Evolutionary conservation across 768 basidiomycete species (phyloP).

Genomic region (Nevesoporus exiguus): DNA sequence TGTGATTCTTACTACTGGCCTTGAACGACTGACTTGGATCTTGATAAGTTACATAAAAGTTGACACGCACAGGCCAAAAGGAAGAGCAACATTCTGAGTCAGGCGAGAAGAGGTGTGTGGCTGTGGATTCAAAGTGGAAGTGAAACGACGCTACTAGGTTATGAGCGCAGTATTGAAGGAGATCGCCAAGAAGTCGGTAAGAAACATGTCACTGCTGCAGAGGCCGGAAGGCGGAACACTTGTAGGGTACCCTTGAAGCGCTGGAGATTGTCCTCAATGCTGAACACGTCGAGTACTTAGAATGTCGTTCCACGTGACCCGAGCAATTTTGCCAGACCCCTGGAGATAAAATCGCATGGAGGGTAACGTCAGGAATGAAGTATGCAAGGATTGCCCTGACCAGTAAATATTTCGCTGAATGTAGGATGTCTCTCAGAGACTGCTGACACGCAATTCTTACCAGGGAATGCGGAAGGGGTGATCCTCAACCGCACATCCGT

Average conservation of each 20-base stretch:
- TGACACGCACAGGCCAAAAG: constrained; percentile 40
- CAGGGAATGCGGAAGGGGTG: too few species aligned
- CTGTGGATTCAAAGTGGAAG: constrained; percentile 27
- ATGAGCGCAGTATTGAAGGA: constrained; percentile 37
- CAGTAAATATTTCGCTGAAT: not conserved
- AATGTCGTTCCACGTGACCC: constrained; percentile 34
- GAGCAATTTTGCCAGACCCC: constrained; percentile 5
- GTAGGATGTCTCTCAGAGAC: not conserved
- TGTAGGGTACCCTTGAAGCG: constrained; percentile 41
- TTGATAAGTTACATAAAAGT: constrained; percentile 46
- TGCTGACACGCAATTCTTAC: too few species aligned
- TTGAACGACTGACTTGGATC: not conserved
- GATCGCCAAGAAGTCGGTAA: constrained; percentile 39
- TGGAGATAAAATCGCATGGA: not conserved
- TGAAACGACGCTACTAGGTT: constrained; percentile 34
- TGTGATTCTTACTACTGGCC: constrained; percentile 12
- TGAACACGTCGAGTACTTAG: constrained; percentile 39
- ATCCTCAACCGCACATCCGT: too few species aligned
- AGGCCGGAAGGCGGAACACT: constrained; percentile 43
- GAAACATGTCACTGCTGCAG: constrained; percentile 34
- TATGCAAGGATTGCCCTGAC: not conserved
- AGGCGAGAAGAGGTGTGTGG: constrained; percentile 8
- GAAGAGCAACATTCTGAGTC: constrained; percentile 26
- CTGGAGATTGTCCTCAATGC: constrained; percentile 37
- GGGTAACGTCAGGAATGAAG: not conserved